A percentile compares a stretch with the other conserved stretches of the same genome.
phyloP scores from a whole-genome alignment of 192 early-diverging fungal species.

The Umbelopsis sp. region DNA sequence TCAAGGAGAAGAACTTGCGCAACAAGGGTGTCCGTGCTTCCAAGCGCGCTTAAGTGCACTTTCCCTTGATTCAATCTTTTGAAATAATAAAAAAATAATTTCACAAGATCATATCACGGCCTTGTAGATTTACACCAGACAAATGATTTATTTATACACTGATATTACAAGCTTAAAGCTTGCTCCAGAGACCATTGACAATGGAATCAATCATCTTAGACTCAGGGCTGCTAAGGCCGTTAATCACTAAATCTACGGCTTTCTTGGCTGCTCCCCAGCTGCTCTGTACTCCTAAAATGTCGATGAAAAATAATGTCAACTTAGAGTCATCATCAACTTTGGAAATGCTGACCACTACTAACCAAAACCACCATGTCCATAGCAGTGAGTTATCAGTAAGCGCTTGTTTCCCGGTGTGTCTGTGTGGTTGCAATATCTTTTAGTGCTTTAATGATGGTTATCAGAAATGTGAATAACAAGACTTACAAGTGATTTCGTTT shows the following conservation, averaged over 20 bases:
- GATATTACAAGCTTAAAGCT: background rate
- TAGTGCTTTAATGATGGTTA: background rate
- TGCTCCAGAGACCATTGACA: conserved; percentile 13
- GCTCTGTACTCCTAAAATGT: conserved; percentile 50
- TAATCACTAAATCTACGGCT: conserved; percentile 45
- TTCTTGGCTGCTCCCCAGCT: conserved; percentile 62
- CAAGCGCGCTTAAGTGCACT: conserved; percentile 42
- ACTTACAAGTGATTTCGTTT: conserved; percentile 42
- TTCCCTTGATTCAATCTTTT: conserved; percentile 7
- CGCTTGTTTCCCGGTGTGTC: conserved; percentile 21
- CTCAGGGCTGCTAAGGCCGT: background rate
- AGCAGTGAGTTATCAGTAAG: conserved; percentile 60
- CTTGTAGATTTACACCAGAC: background rate
- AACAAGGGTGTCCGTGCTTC: conserved; percentile 60
- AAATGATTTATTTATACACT: background rate
- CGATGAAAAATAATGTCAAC: background rate
- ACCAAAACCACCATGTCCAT: conserved; percentile 70
- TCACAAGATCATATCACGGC: background rate
- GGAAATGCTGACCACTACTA: background rate
- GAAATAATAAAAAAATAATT: conserved; percentile 20
- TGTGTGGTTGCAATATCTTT: background rate
- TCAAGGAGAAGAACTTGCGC: conserved; percentile 60
- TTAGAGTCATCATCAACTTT: background rate
- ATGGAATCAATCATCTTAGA: background rate
- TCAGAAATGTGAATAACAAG: conserved; percentile 28